These are phyloP conservation scores for Lophiotrema nucula DNA, from an alignment of 495 filamentous ascomycete genomes.

Conservation along the genomic window DNA sequence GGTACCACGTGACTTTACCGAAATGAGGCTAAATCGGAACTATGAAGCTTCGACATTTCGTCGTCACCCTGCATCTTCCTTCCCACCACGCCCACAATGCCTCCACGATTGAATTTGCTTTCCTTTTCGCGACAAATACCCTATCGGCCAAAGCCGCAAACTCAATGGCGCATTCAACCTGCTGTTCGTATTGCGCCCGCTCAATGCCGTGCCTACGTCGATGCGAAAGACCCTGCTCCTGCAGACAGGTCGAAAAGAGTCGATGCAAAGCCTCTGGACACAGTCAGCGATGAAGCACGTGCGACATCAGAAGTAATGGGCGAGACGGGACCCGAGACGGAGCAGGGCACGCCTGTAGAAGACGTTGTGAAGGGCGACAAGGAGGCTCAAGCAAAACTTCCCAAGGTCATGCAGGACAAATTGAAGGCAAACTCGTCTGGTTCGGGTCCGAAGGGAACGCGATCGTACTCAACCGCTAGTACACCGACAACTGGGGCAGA, in stretches of 20 bases:
- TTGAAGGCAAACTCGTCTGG: constrained; percentile 38
- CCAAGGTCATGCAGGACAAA: constrained; percentile 65
- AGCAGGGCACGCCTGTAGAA: constrained; percentile 36
- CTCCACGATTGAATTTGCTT: constrained; percentile 28
- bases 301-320: constrained; percentile 29
- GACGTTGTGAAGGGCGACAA: constrained; percentile 58
- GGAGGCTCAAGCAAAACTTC: constrained; percentile 61
- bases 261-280: constrained; percentile 18
- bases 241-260: constrained; percentile 16
- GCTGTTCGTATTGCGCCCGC: background rate
- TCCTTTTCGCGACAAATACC: constrained; percentile 15
- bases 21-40: background rate
- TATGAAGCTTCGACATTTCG: background rate
- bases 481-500: constrained; percentile 18
- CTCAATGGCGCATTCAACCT: constrained; percentile 12
- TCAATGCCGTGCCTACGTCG: constrained; percentile 20
- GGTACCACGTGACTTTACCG: too few relatives aligned
- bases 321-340: constrained; percentile 24
- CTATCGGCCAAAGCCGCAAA: constrained; percentile 5
- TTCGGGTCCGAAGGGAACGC: constrained; percentile 45
- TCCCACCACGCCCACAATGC: constrained; percentile 21
- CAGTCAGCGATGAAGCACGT: constrained; percentile 33
- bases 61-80: background rate
- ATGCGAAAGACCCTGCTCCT: constrained; percentile 12
- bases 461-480: constrained; percentile 59